Evolutionary conservation across 2,329 filamentous ascomycete species (phyloP).

Genomic region (Fusarium scirpi): DNA sequence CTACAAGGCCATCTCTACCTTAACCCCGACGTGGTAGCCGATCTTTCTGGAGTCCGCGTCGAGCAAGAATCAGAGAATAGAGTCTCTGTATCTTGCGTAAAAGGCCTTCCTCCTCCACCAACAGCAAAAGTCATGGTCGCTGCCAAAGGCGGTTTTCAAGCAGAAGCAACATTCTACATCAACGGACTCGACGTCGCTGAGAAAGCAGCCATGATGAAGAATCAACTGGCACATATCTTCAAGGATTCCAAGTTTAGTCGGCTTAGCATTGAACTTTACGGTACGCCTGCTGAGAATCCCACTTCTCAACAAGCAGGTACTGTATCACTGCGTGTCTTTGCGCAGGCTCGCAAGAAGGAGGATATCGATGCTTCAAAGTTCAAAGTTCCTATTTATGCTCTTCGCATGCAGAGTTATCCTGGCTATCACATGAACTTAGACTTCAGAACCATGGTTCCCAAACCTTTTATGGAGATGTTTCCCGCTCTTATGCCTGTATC

Average conservation of each 20-base stretch:
- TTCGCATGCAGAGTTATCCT: constrained; percentile 57
- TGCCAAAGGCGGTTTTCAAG: constrained; percentile 58
- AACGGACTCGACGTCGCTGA: constrained; percentile 57
- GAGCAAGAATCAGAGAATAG: constrained; percentile 55
- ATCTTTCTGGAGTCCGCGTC: constrained; percentile 59
- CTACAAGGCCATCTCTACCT: constrained; percentile 59
- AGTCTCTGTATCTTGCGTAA: constrained; percentile 50
- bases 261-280: constrained; percentile 52
- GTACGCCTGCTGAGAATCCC: constrained; percentile 55
- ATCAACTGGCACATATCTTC: constrained; percentile 53
- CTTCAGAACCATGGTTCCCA: constrained; percentile 58
- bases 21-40: constrained; percentile 59
- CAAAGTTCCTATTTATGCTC: constrained; percentile 53
- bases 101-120: constrained; percentile 48
- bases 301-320: constrained; percentile 61
- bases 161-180: constrained; percentile 59
- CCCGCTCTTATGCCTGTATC: constrained; percentile 50
- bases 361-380: constrained; percentile 54
- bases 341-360: constrained; percentile 57
- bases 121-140: constrained; percentile 56
- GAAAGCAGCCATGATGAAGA: constrained; percentile 59
- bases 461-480: constrained; percentile 59
- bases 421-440: constrained; percentile 60
- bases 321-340: constrained; percentile 60
- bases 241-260: constrained; percentile 51